Percentiles rank a stretch among this genome's conserved stretches.
Conservation (phyloP, 495 filamentous ascomycete genomes). For the Xylaria flabelliformis region DNA sequence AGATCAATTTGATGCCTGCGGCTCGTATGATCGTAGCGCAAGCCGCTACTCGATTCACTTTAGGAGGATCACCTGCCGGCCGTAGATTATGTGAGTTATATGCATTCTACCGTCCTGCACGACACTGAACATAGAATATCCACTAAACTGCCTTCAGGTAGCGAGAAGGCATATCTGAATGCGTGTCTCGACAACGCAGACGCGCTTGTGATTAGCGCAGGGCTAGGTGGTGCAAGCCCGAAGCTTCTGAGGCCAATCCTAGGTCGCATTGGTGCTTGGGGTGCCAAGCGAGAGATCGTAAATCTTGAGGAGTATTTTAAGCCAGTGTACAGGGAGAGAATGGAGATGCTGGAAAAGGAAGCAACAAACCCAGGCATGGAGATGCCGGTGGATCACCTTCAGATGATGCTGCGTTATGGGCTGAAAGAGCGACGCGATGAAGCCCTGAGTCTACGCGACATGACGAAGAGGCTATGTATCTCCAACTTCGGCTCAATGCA, state of each 20-base stretch:
- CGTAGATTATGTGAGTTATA: conserved; percentile 20
- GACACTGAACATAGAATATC: neutral
- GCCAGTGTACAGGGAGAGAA: conserved; percentile 28
- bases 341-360: conserved; percentile 32
- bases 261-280: conserved; percentile 31
- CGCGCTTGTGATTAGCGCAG: conserved; percentile 37
- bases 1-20: conserved; percentile 39
- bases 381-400: conserved; percentile 45
- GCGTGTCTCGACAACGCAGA: conserved; percentile 33
- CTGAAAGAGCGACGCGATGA: conserved; percentile 42
- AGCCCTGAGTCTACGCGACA: conserved; percentile 37
- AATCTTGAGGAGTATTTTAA: conserved; percentile 36
- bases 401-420: conserved; percentile 47
- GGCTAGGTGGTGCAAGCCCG: conserved; percentile 36
- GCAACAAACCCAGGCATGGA: conserved; percentile 29
- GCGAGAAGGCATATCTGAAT: conserved; percentile 38
- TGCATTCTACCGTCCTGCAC: neutral
- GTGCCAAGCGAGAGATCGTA: conserved; percentile 18
- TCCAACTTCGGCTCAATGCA: conserved; percentile 43
- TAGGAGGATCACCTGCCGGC: conserved; percentile 36
- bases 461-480: conserved; percentile 36
- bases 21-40: conserved; percentile 44
- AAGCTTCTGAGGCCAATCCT: conserved; percentile 39
- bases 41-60: conserved; percentile 46
- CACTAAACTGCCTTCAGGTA: conserved; percentile 29